Evolutionary conservation across 1,139 yeast genomes (phyloP), one percentile per base, ranked within the genome.

Genomic region (Schwanniomyces etchellsii): DNA sequence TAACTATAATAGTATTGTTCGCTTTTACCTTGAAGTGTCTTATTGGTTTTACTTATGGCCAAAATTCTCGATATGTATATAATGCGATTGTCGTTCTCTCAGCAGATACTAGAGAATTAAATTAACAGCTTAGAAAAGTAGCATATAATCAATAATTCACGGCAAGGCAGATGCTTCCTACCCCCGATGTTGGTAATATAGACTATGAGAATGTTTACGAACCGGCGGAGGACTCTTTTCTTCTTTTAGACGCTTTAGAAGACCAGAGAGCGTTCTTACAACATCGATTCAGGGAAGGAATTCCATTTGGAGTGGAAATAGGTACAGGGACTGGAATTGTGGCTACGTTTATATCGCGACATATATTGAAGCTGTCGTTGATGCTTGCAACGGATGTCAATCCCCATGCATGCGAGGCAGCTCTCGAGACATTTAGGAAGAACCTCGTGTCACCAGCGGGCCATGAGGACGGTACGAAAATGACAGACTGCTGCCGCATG

Each of bases 271-370:
- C 38, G 0, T 58, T 43, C 34, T 45, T 80, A 21, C 37, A 42
- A 12, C 14, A 45, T 10, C 49, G 51, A 26, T 71, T 66, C 36
- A 16, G 35, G n/a, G 22, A 40, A 14, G 34, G 33, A 14, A 30
- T 50, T 0, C 82, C 94, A 0, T 28, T 85, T 1, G 79, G 83
- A 1, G 67, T 81, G n/a, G 98, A 91, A 47, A 68, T 91, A 6
- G 98, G 98, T 0, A 72, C 89, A 3, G 98, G 98, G 0, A 77
- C 96, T 1, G 98, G 97, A 1, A 70, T 91, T 4, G 83, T 89
- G 1, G 70, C 93, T 0, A 70, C 95, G 0, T 91, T 91, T 49
- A 44, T 86, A 9, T 73, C 73, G 39, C 60, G 68, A 31, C 50
- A 73, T 40, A 62, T 83, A 4, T 39, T 77, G 3, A 75, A 68